A percentile compares a stretch with the other conserved stretches of the same genome.
Conservation (phyloP, 2,329 filamentous ascomycete species). For the Penicillium freii region DNA sequence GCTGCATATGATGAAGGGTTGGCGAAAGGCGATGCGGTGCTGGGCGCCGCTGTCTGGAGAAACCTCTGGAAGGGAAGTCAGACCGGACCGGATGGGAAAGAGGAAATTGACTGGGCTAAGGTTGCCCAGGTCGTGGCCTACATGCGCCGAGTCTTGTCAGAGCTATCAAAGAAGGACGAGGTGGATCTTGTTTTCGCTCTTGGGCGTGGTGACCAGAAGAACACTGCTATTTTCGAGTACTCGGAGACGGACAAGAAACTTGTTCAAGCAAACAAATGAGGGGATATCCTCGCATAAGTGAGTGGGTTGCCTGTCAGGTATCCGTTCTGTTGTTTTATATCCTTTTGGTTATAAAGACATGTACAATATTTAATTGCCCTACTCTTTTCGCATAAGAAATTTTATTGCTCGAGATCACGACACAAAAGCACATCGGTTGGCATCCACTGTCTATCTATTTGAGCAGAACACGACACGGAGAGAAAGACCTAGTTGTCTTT, state of each 20-base stretch:
- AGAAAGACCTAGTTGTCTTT: conserved; percentile 21
- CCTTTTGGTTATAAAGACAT: conserved; percentile 8
- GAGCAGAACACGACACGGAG: background rate
- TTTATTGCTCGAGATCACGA: background rate
- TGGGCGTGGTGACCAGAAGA: conserved; percentile 38
- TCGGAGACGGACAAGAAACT: conserved; percentile 40
- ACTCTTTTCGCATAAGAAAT: conserved; percentile 2
- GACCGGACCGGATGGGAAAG: conserved; percentile 31
- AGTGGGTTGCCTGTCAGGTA: background rate
- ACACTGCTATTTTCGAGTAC: conserved; percentile 34
- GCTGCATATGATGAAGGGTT: conserved; percentile 59
- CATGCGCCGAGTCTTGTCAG: conserved; percentile 57
- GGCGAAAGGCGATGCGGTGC: conserved; percentile 47
- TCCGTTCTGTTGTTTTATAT: background rate
- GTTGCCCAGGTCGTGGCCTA: conserved; percentile 63
- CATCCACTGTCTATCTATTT: background rate
- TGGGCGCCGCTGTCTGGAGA: conserved; percentile 76
- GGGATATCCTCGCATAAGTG: background rate
- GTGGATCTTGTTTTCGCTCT: conserved; percentile 54
- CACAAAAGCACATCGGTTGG: background rate
- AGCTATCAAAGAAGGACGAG: conserved; percentile 55
- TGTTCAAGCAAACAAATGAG: conserved; percentile 34
- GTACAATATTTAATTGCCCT: conserved; percentile 16
- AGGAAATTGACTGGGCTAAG: conserved; percentile 59
- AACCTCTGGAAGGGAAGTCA: conserved; percentile 79